Evolutionary conservation across 2,329 filamentous ascomycete species (phyloP), one percentile per base, ranked within the genome.

Genomic region (Elsinoe australis): DNA sequence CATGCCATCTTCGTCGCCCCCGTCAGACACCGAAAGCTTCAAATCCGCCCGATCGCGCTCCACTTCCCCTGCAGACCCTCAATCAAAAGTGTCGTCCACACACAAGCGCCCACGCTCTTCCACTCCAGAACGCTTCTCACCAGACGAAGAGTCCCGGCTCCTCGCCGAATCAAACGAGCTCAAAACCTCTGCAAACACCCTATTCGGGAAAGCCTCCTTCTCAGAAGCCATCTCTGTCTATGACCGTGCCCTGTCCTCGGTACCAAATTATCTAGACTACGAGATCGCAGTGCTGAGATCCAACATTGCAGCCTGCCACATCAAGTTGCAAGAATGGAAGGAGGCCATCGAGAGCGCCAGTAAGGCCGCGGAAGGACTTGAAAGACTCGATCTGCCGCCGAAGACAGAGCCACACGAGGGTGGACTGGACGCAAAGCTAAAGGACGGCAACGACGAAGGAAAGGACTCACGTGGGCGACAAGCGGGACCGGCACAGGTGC

Each of bases 301-400:
- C 62, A 96, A 96, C 69, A 83, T 95, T 55, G 78, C 90, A 1
- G 90, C 89, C 7, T 95, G 88, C 61, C 80, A 95, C 58, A 65
- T 96, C 48, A 94, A 94, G 63, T 71, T 94, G 2, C 74, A 81
- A 52, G 82, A 90, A 52, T 95, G 88, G 86, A 87, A 89, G 56
- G 80, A 86, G 22, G 86, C 87, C 7, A 75, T 88, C 34, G 81
- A 82, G 41, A 75, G 78, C 7, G 88, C 89, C 1, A 85, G 80
- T 0, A 72, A 77, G 8, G 82, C 87, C 1, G 62, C 96, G 0
- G 82, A 89, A 8, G 74, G 76, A 0, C 68, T 96, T n/a, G 79
- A 84, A 52, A 73, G 75, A 21, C 59, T 90, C 18, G 64, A 76
- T 36, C 71, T 61, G 28, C 51, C 29, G 49, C 52, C 53, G 50